Percentiles rank a stretch among this genome's conserved stretches.
Evolutionary conservation across 2,329 filamentous ascomycete genomes (phyloP).

Genomic region (Colletotrichum sp.): DNA sequence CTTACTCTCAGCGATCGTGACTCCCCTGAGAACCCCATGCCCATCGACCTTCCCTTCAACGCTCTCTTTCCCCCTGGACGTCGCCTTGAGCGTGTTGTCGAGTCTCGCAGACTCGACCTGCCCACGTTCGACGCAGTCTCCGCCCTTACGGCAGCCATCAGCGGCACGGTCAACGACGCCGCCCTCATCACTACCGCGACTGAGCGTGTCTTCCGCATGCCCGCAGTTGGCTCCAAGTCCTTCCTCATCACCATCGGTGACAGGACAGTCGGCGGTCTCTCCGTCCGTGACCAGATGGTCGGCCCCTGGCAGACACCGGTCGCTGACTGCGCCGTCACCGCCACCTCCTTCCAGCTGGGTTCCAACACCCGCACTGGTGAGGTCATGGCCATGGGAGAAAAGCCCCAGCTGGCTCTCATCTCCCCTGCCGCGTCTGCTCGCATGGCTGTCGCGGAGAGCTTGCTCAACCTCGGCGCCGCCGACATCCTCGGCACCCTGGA

Average conservation of each 20-base stretch:
- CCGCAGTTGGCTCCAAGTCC: constrained; percentile 93
- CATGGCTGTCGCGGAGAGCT: constrained; percentile 93
- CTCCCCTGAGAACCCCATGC: constrained; percentile 73
- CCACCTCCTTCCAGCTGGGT: constrained; percentile 73
- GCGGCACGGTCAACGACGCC: constrained; percentile 54
- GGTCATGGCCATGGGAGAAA: constrained; percentile 98
- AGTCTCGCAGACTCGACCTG: constrained; percentile 71
- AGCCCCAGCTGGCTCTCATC: constrained; percentile 86
- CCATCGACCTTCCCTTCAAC: constrained; percentile 89
- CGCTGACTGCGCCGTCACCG: constrained; percentile 91
- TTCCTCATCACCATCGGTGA: constrained; percentile 98
- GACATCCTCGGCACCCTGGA: constrained; percentile 73
- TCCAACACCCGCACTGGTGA: constrained; percentile 80
- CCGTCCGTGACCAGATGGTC: constrained; percentile 91
- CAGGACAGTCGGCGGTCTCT: constrained; percentile 87
- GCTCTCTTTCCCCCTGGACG: constrained; percentile 87
- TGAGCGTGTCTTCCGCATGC: constrained; percentile 81
- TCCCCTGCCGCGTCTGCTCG: constrained; percentile 88
- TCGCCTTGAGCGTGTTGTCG: constrained; percentile 78
- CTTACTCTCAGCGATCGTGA: constrained; percentile 85
- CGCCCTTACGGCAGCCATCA: constrained; percentile 70
- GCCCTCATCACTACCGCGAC: constrained; percentile 70
- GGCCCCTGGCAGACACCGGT: constrained; percentile 96
- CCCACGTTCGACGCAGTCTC: constrained; percentile 72
- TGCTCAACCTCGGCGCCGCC: constrained; percentile 90